Evolutionary conservation across 148 eudicot species (phyloP).

Genomic region (Chenopodium formosanum): DNA sequence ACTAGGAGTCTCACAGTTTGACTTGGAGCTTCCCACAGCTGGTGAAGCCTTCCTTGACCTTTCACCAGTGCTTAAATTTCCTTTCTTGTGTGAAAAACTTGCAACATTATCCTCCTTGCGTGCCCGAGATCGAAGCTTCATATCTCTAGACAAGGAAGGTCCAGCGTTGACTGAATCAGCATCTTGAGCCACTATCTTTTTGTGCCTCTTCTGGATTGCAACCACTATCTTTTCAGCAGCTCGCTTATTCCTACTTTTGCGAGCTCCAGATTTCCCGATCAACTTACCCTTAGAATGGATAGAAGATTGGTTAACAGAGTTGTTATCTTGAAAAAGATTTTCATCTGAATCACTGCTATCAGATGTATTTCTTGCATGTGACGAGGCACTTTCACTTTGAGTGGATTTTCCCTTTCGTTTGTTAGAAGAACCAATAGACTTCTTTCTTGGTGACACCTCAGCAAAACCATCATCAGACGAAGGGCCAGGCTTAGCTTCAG

Average conservation of each 20-base stretch:
- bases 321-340: constrained; percentile 44
- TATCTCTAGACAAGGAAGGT: constrained; percentile 38
- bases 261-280: constrained; percentile 43
- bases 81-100: constrained; percentile 45
- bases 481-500: constrained; percentile 48
- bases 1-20: constrained; percentile 39
- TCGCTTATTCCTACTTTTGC: constrained; percentile 61
- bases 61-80: constrained; percentile 42
- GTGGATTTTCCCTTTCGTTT: constrained; percentile 54
- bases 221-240: constrained; percentile 60
- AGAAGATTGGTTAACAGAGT: constrained; percentile 33
- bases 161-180: constrained; percentile 57
- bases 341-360: constrained; percentile 85
- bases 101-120: constrained; percentile 53
- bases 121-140: constrained; percentile 45
- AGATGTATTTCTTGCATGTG: constrained; percentile 57
- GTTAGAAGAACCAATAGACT: constrained; percentile 45
- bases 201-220: constrained; percentile 74
- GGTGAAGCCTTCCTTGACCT: constrained; percentile 48
- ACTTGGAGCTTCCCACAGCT: constrained; percentile 33
- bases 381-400: constrained; percentile 81
- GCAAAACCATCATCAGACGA: constrained; percentile 43
- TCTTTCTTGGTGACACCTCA: constrained; percentile 40
- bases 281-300: constrained; percentile 40
- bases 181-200: constrained; percentile 57